Base-by-base conservation (phyloP, 1,284 basidiomycete genomes). In the Malassezia yamatoensis region DNA sequence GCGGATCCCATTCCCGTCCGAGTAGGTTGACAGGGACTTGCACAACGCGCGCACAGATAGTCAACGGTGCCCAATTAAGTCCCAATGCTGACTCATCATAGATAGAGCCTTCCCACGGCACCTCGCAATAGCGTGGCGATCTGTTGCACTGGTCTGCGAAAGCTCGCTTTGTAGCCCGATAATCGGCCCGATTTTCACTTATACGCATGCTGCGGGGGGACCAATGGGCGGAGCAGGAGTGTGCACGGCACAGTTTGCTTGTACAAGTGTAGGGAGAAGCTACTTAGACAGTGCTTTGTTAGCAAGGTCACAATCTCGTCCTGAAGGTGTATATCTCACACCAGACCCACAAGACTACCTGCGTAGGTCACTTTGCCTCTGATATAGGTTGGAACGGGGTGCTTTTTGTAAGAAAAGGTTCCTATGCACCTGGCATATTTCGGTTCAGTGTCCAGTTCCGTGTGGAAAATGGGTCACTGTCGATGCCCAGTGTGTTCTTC, bases 371-470 rank as follows among this genome's bases (percentile, higher is more conserved):
- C 24, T 36, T 6, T 8, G 2, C 42, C 11, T 3, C 49, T 57
- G 5, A 51, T 12, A 15, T 39, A 58, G 55, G 55, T 8, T 44
- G 37, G 38, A 32, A 38, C 21, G 50, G 55, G 9, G 51, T 48
- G 13, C n/a, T 58, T 10, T 58, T 52, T 43, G 51, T 53, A 8
- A 44, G 51, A 2, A 12, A 20, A 12, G 55, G 55, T 3, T 11
- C 20, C 11, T 58, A 53, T 43, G 21, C 46, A 20, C 9, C 50
- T 1, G 55, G 55, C n/a, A 40, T 53, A 6, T 58, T 58, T 53
- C 50, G 55, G 8, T 58, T 58, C 33, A 53, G 51, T 18, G 20
- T 58, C 1, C 50, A 53, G 35, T 58, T 53, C 29, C 18, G 45
- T 6, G 32, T 46, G 2, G 29, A 35, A 12, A 13, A 24, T n/a